Evolutionary conservation across 352 stramenopile species (phyloP), one percentile per base, ranked within the genome.

Genomic region (Plasmopara halstedii): DNA sequence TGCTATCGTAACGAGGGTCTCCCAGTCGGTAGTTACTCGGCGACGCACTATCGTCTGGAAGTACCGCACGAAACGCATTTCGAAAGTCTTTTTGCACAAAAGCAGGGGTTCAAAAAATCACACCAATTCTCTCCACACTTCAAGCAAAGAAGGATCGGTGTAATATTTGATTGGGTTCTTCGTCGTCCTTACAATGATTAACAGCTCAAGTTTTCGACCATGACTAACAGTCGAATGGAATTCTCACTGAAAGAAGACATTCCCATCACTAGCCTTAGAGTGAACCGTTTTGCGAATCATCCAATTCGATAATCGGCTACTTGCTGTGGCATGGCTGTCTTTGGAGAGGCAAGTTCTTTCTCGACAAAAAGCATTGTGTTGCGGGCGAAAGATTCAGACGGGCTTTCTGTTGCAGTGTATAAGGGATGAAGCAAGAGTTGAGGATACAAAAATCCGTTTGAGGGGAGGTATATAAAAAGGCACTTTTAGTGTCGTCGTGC

Each of bases 1-100:
- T 93, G 41, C 67, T 90, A 46, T 83, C 75, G 65, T 83, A 94
- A n/a, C 85, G 70, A 22, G 94, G 61, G 43, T 95, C 83, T 15
- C 79, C 82, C n/a, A 91, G 46, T 13, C 72, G 64, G 48, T 89
- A 95, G 51, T 96, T 80, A 7, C 39, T 44, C 2, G 83, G 85
- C 76, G 73, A 95, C 37, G 90, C 73, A 3, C 40, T 44, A 38
- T 94, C 82, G 1, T 56, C 64, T 3, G 85, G 83, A 33, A 79
- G 25, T 0, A 95, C 62, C 0, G 63, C 82, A 33, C 63, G 62
- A 54, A 95, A 86, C 6, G 83, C 83, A 8, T 85, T 60, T 1
- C 67, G 57, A 29, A 91, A 81, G 0, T 82, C 83, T 21, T 87
- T 77, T 8, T 48, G 65, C 27, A 90, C 62, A 50, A 95, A 94